Evolutionary conservation across 225 moss, liverwort and hornwort species (phyloP), one percentile per base, ranked within the genome.

Genomic region (Lunularia cruciata): DNA sequence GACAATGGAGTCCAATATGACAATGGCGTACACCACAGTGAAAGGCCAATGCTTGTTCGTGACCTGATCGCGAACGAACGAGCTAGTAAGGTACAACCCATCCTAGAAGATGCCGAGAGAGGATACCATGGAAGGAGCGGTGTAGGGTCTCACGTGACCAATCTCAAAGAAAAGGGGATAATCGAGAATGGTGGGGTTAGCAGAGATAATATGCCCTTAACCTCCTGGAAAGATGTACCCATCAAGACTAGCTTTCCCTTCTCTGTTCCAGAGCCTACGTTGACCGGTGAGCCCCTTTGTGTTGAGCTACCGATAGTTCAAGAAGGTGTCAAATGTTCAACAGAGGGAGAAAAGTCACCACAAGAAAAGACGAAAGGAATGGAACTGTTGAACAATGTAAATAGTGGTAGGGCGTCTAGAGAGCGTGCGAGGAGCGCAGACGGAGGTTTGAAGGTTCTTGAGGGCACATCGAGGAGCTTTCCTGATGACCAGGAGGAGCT

Each of bases 401-500:
- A 61, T 39, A 71, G 72, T 74, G 64, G 65, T 25, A 77, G 67
- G 54, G 69, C 61, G 35, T 73, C 77, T 22, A 75, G 64, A 54
- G 82, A 73, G 63, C 66, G 78, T 64, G 31, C 79, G 46, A 47
- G 74, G 48, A 82, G 67, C 27, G 90, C 82, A 18, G 95, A 87
- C 39, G 68, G 76, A 12, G 57, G 36, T 74, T 60, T 78, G 46
- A 79, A 81, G 55, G 6, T 72, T 45, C 68, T 81, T 16, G 89
- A 88, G 25, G 78, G 83, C 28, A 84, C 76, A 51, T 67, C 86
- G 47, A 83, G 67, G 83, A 83, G 67, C 74, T 81, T 67, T 76
- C 73, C 52, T 75, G 82, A 74, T 73, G 81, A 72, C 11, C 67
- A 85, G 52, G 91, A 87, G 80, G 92, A 84, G 46, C 88, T 92